These are phyloP conservation scores for Steccherinum ochraceum DNA, from an alignment of 768 basidiomycete species.

Conservation along the genomic window DNA sequence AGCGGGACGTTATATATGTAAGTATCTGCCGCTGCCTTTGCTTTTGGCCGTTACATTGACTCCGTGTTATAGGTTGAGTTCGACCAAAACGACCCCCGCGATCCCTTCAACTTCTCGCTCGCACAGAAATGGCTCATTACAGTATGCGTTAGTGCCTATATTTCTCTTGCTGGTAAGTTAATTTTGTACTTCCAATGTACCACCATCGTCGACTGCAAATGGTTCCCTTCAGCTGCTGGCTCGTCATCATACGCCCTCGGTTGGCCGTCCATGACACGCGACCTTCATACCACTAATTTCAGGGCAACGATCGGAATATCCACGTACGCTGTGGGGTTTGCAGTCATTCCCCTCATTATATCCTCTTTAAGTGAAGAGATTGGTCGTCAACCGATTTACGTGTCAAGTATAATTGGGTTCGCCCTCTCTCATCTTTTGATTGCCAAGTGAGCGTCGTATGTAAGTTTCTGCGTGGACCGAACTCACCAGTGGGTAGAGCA, in stretches of 20 bases:
- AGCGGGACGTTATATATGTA: constrained; percentile 19
- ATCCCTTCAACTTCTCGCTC: constrained; percentile 27
- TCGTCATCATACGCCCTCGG: constrained; percentile 52
- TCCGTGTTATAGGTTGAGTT: constrained; percentile 27
- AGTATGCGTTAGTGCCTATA: constrained; percentile 38
- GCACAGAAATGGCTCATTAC: constrained; percentile 36
- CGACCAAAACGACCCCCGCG: constrained; percentile 24
- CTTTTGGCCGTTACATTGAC: neutral
- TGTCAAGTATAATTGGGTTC: constrained; percentile 45
- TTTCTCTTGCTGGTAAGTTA: constrained; percentile 38
- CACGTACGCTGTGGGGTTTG: constrained; percentile 56
- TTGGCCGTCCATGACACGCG: constrained; percentile 44
- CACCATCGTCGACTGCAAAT: neutral
- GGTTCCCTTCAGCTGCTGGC: constrained; percentile 33
- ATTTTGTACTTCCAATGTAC: neutral
- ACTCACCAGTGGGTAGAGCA: constrained; percentile 30
- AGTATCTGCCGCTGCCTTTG: constrained; percentile 1
- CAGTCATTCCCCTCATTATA: constrained; percentile 54
- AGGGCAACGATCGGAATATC: constrained; percentile 30
- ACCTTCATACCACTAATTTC: constrained; percentile 27
- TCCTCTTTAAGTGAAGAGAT: constrained; percentile 72
- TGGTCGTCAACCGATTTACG: constrained; percentile 55
- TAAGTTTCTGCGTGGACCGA: too few relatives aligned
- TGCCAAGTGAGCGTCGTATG: constrained; percentile 32
- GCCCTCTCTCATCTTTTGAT: constrained; percentile 41